phyloP scores from a whole-genome alignment of 306 rosid genomes.

The Canavalia ensiformis region DNA sequence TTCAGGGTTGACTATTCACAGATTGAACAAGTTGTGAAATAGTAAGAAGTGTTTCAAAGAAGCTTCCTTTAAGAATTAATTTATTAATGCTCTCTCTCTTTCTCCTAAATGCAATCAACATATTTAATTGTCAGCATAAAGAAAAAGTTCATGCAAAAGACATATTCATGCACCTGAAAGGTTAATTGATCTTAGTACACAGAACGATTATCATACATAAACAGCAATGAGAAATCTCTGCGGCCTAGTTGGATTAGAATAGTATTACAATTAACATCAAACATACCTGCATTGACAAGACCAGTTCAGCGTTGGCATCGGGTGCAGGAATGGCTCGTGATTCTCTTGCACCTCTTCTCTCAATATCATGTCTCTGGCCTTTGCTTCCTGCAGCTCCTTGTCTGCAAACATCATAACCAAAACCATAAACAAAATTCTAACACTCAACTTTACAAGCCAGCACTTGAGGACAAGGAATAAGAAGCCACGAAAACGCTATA shows the following conservation, averaged over 20 bases:
- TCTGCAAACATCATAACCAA: conserved; percentile 57
- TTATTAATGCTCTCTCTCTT: conserved; percentile 6
- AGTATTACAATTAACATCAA: conserved; percentile 16
- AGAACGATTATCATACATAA: neutral
- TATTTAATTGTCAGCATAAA: conserved; percentile 2
- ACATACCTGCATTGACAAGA: conserved; percentile 92
- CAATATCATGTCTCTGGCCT: conserved; percentile 80
- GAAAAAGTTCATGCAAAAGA: conserved; percentile 5
- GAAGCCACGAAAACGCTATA: conserved; percentile 5
- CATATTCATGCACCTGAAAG: conserved; percentile 22
- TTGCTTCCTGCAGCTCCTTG: conserved; percentile 91
- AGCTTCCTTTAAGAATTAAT: conserved; percentile 34
- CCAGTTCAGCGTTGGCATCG: conserved; percentile 98
- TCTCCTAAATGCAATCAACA: neutral
- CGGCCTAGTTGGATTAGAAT: neutral
- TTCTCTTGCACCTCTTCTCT: conserved; percentile 81
- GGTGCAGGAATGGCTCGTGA: conserved; percentile 98
- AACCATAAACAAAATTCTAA: conserved; percentile 29
- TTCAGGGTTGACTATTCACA: neutral
- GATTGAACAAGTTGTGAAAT: conserved; percentile 21
- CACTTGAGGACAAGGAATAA: neutral
- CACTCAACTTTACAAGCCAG: conserved; percentile 30
- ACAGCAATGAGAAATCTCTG: neutral
- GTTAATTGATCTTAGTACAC: neutral
- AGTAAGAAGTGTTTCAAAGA: conserved; percentile 9